Evolutionary conservation across 1,284 basidiomycete species (phyloP).

Genomic region (Apiotrichum montevideense): DNA sequence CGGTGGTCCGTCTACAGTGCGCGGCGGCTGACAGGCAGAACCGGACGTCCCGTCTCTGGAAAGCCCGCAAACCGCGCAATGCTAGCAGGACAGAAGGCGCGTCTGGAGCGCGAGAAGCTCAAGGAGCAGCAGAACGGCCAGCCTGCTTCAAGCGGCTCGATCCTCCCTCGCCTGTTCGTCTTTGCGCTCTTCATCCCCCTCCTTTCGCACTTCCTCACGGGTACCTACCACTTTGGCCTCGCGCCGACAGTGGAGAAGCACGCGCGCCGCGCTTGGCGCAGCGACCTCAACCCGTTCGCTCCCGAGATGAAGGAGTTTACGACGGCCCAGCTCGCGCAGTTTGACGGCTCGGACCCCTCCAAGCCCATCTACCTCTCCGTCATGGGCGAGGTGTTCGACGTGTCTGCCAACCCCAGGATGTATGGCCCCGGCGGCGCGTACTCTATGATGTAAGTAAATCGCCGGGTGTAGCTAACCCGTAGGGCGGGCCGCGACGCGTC

Average conservation of each 20-base stretch:
- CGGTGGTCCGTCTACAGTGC: too few species aligned
- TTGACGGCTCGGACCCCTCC: constrained; percentile 40
- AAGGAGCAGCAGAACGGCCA: too few species aligned
- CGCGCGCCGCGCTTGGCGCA: background rate
- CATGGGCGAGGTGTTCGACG: constrained; percentile 49
- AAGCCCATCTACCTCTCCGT: constrained; percentile 47
- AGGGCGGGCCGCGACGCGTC: constrained; percentile 80
- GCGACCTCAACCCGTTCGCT: constrained; percentile 7
- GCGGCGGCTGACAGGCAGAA: constrained; percentile 29
- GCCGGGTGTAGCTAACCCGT: background rate
- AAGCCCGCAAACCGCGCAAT: constrained; percentile 57
- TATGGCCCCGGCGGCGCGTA: constrained; percentile 48
- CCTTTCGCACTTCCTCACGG: constrained; percentile 34
- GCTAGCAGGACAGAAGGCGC: constrained; percentile 27
- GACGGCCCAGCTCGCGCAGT: constrained; percentile 30
- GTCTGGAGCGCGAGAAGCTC: constrained; percentile 11
- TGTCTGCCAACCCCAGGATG: constrained; percentile 45
- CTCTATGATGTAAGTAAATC: constrained; percentile 20
- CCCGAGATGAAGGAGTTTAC: constrained; percentile 30
- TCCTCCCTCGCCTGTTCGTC: constrained; percentile 18
- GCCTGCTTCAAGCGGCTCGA: background rate
- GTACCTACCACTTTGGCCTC: constrained; percentile 30
- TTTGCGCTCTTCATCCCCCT: constrained; percentile 36
- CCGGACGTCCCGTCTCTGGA: constrained; percentile 56
- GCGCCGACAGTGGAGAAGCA: constrained; percentile 12